A percentile compares a stretch with the other conserved stretches of the same genome.
These are phyloP conservation scores for Alternaria sp. DNA, from an alignment of 2,329 filamentous ascomycete genomes.

Conservation along the genomic window DNA sequence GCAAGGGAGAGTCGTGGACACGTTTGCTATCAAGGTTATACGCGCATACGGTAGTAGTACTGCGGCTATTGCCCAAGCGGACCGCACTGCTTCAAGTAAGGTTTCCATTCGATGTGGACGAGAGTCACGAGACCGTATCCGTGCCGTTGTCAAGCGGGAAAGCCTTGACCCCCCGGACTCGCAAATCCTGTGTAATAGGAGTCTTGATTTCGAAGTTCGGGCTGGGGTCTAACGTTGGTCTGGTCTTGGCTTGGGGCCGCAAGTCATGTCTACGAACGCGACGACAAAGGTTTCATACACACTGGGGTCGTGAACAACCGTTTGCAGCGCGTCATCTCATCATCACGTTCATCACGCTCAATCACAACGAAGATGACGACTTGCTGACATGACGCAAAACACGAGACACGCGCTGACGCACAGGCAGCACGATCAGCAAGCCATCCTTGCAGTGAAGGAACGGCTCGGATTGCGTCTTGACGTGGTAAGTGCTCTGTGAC, in stretches of 20 bases:
- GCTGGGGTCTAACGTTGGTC: background rate
- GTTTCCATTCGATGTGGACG: constrained; percentile 1
- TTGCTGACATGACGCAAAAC: background rate
- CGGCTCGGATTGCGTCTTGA: constrained; percentile 8
- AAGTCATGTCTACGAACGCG: background rate
- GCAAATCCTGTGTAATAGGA: background rate
- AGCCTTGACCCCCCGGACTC: background rate
- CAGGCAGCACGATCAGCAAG: constrained; percentile 9
- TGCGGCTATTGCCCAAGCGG: background rate
- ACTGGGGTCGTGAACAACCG: background rate
- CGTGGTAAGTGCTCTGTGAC: constrained; percentile 4
- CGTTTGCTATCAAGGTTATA: background rate
- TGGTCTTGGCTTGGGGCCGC: background rate
- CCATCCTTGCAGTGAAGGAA: constrained; percentile 9
- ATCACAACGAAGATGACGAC: background rate
- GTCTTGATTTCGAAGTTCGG: background rate
- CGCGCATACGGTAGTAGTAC: background rate
- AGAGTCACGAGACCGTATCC: background rate
- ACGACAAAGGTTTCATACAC: background rate
- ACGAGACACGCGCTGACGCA: constrained; percentile 11
- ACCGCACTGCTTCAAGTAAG: constrained; percentile 1
- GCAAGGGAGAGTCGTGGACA: background rate
- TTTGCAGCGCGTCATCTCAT: background rate
- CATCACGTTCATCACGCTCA: background rate
- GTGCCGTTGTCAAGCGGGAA: background rate